Conservation (phyloP, 1,139 yeast species). For the Yamadazyma songkhlaensis region DNA sequence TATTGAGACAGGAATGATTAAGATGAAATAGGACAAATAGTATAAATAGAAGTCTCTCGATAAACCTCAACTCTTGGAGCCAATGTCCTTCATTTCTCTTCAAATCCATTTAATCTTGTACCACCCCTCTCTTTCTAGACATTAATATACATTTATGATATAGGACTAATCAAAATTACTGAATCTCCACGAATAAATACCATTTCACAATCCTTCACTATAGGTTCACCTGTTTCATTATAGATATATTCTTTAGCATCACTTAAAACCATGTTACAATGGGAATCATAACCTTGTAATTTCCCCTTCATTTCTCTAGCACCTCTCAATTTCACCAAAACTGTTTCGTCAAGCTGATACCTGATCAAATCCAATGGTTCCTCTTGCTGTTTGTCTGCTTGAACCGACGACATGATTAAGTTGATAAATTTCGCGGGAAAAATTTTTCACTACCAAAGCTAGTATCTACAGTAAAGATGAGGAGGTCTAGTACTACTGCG, state of each 20-base stretch:
- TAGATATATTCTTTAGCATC: constrained; percentile 87
- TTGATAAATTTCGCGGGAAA: constrained; percentile 4
- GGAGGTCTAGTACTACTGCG: constrained; percentile 1
- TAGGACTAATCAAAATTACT: constrained; percentile 71
- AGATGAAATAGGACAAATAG: too few relatives aligned
- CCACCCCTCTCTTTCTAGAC: too few relatives aligned
- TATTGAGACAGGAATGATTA: constrained; percentile 8
- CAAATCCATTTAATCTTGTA: too few relatives aligned
- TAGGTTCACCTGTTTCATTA: constrained; percentile 47
- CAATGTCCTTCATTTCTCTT: too few relatives aligned
- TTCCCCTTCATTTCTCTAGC: constrained; percentile 90
- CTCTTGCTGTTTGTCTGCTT: constrained; percentile 36
- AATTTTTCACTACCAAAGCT: constrained; percentile 4
- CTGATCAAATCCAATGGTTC: constrained; percentile 86
- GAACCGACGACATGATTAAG: constrained; percentile 31
- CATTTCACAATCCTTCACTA: constrained; percentile 71
- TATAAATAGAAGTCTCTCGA: too few relatives aligned
- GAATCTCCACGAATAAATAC: constrained; percentile 96
- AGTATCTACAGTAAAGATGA: background rate
- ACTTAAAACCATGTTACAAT: constrained; percentile 92
- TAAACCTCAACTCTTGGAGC: too few relatives aligned
- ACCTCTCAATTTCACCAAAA: constrained; percentile 91
- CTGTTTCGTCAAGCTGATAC: constrained; percentile 81
- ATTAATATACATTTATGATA: background rate
- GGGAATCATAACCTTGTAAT: constrained; percentile 93